Evolutionary conservation across 2,329 filamentous ascomycete species (phyloP).

Genomic region (Hypoxylon sp.): DNA sequence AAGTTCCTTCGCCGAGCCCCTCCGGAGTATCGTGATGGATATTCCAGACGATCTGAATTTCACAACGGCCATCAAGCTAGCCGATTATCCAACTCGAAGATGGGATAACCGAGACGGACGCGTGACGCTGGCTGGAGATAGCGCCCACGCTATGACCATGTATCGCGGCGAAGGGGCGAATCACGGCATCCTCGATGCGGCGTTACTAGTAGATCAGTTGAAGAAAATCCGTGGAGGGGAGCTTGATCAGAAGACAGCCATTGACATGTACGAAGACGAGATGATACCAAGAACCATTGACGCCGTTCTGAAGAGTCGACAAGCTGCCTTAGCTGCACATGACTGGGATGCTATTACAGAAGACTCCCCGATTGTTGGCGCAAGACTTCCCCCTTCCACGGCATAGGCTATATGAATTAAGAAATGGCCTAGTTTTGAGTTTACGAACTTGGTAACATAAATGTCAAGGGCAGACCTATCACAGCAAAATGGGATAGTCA

Average conservation of each 20-base stretch:
- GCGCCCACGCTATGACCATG: conserved; percentile 73
- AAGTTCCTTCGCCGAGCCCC: conserved; percentile 55
- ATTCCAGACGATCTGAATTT: conserved; percentile 58
- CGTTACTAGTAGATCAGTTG: conserved; percentile 48
- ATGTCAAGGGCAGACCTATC: no score
- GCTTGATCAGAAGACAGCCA: conserved; percentile 16
- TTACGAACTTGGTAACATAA: background rate
- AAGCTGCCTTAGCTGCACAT: conserved; percentile 27
- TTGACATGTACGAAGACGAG: conserved; percentile 28
- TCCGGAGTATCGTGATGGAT: conserved; percentile 59
- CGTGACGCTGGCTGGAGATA: conserved; percentile 67
- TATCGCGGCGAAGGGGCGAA: conserved; percentile 60
- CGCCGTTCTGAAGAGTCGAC: conserved; percentile 31
- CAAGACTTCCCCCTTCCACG: conserved; percentile 18
- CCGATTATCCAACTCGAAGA: conserved; percentile 56
- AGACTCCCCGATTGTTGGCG: conserved; percentile 24
- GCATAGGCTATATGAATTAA: background rate
- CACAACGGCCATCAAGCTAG: conserved; percentile 54
- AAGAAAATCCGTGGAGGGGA: conserved; percentile 16
- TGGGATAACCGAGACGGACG: conserved; percentile 62
- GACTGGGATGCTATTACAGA: conserved; percentile 32
- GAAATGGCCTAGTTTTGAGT: background rate
- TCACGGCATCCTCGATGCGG: conserved; percentile 60
- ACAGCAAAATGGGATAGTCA: no score
- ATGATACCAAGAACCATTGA: conserved; percentile 26